Evolutionary conservation across 2,329 filamentous ascomycete species (phyloP), one percentile per base, ranked within the genome.

Genomic region (Hymenoscyphus salicellus): DNA sequence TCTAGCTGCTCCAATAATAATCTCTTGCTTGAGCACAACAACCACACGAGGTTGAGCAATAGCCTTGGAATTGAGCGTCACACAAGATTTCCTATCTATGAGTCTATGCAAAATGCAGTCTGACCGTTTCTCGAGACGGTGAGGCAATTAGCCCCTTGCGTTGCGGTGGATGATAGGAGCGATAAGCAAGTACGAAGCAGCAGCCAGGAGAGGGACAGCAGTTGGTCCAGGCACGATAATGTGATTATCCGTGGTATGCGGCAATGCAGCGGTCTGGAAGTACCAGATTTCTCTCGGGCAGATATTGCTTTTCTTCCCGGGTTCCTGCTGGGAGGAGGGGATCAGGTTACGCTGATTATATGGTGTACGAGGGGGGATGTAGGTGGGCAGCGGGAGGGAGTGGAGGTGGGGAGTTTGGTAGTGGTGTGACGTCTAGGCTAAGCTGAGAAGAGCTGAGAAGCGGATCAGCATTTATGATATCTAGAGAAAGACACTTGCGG

Each of bases 151-250:
- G 28, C 55, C 64, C 65, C 57, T 69, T 63, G 61, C 43, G 61
- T 30, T 36, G 32, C 62, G 55, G 58, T 60, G 62, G n/a, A 52
- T 70, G 66, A 71, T 70, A 69, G 68, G 69, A 65, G 64, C 66
- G 69, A 69, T 69, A 70, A 68, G 67, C 59, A 14, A 26, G 17
- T 11, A 26, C 58, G 33, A 55, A 33, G 61, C 61, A 36, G 30
- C 30, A 36, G 30, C 30, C 17, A 41, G 33, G 56, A 26, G 7
- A 41, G 41, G 11, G 33, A 49, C 33, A 49, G 43, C 43, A 49
- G 43, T 23, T 49, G 43, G 43, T 23, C 43, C 43, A 23, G n/a
- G 43, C 43, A 38, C 26, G 57, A 59, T 46, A 59, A 59, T 28
- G 58, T 26, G 6, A 46, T 23, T 59, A 14, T 52, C 10, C 20